phyloP scores from a whole-genome alignment of 805 yeast species.

The Zygoascus flipseniorum region DNA sequence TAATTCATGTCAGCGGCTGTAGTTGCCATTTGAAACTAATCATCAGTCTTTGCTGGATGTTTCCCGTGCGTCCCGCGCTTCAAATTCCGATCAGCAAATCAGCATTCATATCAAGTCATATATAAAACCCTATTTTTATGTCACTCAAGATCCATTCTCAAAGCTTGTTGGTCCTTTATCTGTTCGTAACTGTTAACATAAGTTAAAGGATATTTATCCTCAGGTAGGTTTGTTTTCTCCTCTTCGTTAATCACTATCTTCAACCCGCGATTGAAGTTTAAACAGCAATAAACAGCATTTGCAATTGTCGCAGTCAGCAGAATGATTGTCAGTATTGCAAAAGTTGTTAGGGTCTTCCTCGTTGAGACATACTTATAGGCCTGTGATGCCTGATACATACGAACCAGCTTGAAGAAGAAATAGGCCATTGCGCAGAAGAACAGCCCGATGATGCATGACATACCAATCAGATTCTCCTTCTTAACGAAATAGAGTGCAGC shows the following conservation, averaged over 20 bases:
- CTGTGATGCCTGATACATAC: constrained; percentile 35
- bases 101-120: no score
- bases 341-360: constrained; percentile 36
- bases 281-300: constrained; percentile 22
- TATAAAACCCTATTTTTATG: not conserved
- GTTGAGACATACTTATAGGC: constrained; percentile 35
- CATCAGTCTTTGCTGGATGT: no score
- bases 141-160: constrained; percentile 1
- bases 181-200: not conserved
- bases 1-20: no score
- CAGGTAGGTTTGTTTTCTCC: not conserved
- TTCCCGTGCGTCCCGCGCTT: no score
- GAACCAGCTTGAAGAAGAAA: constrained; percentile 38
- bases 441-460: constrained; percentile 24
- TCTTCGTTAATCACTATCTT: constrained; percentile 12
- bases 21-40: no score
- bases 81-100: no score
- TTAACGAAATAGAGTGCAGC: constrained; percentile 32
- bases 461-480: constrained; percentile 28
- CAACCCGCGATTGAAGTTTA: constrained; percentile 24
- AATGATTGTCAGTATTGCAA: constrained; percentile 37
- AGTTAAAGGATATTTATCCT: not conserved
- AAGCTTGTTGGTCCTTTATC: not conserved
- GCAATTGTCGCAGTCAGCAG: constrained; percentile 32
- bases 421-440: constrained; percentile 37